Conservation (phyloP, 495 filamentous ascomycete genomes). For the Aspergillus cavernicola region DNA sequence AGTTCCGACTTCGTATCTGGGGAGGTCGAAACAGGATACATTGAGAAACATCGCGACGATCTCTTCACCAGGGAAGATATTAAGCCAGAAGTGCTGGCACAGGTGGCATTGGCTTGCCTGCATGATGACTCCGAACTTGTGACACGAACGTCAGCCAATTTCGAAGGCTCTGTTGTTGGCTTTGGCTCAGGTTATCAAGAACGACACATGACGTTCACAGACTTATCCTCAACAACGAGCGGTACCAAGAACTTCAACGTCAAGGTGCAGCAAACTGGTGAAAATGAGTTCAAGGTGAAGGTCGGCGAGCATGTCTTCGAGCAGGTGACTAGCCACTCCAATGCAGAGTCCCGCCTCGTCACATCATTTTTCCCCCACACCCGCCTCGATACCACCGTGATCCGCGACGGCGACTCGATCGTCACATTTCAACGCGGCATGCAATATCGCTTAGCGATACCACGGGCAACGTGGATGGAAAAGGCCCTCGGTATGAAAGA, state of each 20-base stretch:
- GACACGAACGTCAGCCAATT: conserved; percentile 17
- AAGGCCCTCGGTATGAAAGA: conserved; percentile 84
- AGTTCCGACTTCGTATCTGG: conserved; percentile 80
- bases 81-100: conserved; percentile 67
- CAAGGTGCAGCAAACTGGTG: conserved; percentile 59
- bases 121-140: conserved; percentile 31
- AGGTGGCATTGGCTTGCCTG: conserved; percentile 75
- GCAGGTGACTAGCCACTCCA: conserved; percentile 41
- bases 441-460: conserved; percentile 66
- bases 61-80: conserved; percentile 56
- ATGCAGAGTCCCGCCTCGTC: conserved; percentile 33
- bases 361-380: conserved; percentile 69
- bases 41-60: conserved; percentile 77
- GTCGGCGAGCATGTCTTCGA: conserved; percentile 52
- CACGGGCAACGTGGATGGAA: conserved; percentile 74
- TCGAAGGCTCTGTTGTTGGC: conserved; percentile 40
- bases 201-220: conserved; percentile 53
- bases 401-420: conserved; percentile 65
- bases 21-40: conserved; percentile 93
- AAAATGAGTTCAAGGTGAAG: conserved; percentile 59
- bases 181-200: conserved; percentile 53
- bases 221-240: conserved; percentile 20
- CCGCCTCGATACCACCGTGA: conserved; percentile 73
- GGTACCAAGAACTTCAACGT: conserved; percentile 54
- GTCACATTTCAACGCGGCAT: conserved; percentile 79